Evolutionary conservation across 108 stramenopile genomes (phyloP).

Genomic region (Hondaea fermentalgiana): DNA sequence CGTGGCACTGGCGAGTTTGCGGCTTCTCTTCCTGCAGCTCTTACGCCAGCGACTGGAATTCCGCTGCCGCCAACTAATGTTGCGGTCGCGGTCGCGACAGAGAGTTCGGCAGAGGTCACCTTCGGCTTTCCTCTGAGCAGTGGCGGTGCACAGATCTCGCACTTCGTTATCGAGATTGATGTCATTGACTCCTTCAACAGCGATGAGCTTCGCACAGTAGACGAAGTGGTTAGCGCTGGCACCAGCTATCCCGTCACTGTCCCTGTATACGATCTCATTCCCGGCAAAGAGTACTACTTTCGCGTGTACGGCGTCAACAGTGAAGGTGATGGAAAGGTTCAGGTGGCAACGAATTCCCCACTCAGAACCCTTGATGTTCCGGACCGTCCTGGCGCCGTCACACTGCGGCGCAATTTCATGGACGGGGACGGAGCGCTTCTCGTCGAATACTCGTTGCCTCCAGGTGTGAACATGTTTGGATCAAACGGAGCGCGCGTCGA

Average conservation of each 20-base stretch:
- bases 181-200: not conserved
- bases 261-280: not conserved
- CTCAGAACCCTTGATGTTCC: not conserved
- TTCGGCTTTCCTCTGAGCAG: not conserved
- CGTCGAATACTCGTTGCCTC: not conserved
- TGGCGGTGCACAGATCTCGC: not conserved
- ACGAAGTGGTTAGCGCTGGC: not conserved
- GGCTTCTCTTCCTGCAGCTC: not conserved
- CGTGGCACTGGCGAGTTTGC: not conserved
- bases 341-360: not conserved
- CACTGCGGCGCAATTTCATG: not conserved
- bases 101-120: not conserved
- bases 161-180: not conserved
- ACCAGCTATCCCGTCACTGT: not conserved
- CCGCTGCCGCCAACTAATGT: not conserved
- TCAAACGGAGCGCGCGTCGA: not conserved
- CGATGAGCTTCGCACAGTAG: not conserved
- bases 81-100: not conserved
- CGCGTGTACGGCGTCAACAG: not conserved
- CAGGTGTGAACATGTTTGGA: not conserved
- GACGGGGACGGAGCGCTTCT: not conserved
- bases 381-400: not conserved
- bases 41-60: not conserved
- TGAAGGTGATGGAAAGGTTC: not conserved
- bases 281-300: not conserved